Evolutionary conservation across 2,329 filamentous ascomycete genomes (phyloP).

Genomic region (Penicillium sp.): DNA sequence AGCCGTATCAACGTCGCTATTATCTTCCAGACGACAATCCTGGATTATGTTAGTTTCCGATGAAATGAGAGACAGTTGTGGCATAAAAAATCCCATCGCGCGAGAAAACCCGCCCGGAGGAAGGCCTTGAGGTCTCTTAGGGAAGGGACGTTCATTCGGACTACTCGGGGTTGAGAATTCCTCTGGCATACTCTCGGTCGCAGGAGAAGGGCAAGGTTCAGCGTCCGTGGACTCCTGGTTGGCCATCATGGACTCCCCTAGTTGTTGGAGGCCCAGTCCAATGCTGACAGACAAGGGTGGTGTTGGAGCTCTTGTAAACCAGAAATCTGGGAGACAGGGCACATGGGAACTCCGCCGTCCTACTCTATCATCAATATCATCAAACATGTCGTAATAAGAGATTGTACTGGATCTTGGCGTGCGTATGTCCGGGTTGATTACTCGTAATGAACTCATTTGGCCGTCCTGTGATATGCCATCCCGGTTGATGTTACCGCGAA

Average conservation of each 20-base stretch:
- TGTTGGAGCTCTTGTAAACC: background rate
- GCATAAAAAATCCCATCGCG: background rate
- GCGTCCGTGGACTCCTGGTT: background rate
- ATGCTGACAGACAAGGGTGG: background rate
- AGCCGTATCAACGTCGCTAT: background rate
- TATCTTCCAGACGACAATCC: background rate
- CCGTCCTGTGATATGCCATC: background rate
- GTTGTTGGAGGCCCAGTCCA: background rate
- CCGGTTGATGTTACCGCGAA: background rate
- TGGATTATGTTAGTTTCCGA: background rate
- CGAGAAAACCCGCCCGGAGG: background rate
- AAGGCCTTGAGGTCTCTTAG: background rate
- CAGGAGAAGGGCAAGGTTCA: background rate
- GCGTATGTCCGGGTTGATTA: background rate
- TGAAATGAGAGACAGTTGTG: background rate
- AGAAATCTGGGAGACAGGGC: background rate
- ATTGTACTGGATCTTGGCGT: background rate
- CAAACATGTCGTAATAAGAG: background rate
- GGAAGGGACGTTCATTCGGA: background rate
- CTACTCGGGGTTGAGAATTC: background rate
- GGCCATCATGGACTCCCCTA: background rate
- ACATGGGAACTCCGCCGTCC: background rate
- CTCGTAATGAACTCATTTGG: background rate
- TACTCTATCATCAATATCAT: background rate
- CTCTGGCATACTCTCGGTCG: background rate